Conservation (phyloP, 2,329 filamentous ascomycete species). For the Sclerotinia glacialis region DNA sequence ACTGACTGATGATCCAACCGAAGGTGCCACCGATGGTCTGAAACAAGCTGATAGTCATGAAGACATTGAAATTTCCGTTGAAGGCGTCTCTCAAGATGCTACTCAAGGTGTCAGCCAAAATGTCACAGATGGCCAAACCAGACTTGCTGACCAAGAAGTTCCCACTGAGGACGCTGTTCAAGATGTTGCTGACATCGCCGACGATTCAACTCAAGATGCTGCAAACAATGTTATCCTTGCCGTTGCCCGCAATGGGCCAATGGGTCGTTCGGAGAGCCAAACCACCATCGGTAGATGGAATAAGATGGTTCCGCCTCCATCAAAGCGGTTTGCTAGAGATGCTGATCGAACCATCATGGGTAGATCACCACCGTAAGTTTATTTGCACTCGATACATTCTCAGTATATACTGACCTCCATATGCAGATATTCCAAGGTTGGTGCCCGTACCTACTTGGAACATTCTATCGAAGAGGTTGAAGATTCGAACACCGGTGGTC, state of each 20-base stretch:
- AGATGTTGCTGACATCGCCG: not conserved
- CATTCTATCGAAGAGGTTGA: not conserved
- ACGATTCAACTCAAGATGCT: not conserved
- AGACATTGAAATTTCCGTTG: not conserved
- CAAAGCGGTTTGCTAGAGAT: constrained; percentile 3
- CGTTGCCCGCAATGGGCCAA: not conserved
- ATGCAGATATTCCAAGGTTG: not conserved
- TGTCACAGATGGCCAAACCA: not conserved
- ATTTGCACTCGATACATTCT: not conserved
- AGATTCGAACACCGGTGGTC: not conserved
- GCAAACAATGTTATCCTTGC: not conserved
- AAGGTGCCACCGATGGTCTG: not conserved
- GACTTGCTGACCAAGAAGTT: too few relatives aligned
- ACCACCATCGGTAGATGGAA: not conserved
- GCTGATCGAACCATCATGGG: constrained; percentile 3
- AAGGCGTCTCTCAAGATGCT: not conserved
- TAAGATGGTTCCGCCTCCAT: not conserved
- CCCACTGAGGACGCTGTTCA: not conserved
- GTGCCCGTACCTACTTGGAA: not conserved
- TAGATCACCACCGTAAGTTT: not conserved
- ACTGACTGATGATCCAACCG: not conserved
- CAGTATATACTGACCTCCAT: not conserved
- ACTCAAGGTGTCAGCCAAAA: not conserved
- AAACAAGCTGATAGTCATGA: not conserved
- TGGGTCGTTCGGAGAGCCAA: constrained; percentile 6